Evolutionary conservation across 306 rosid genomes (phyloP).

Genomic region (Vicia villosa): DNA sequence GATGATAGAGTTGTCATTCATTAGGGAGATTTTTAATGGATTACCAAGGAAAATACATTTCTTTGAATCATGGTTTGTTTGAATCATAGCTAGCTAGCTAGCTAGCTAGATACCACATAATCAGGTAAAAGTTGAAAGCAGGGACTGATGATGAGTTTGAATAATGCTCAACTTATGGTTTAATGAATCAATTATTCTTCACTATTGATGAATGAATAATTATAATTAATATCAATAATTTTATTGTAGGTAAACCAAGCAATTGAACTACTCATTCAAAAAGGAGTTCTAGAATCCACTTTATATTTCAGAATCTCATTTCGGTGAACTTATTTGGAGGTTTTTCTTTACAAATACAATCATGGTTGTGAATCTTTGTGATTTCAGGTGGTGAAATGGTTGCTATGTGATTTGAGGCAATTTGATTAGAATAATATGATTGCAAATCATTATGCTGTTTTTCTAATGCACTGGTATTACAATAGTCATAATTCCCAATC

Average conservation of each 20-base stretch:
- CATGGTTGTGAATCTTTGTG: too few relatives aligned
- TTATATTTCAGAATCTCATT: conserved; percentile 86
- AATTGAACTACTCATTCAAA: conserved; percentile 83
- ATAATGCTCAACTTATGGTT: conserved; percentile 13
- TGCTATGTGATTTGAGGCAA: too few relatives aligned
- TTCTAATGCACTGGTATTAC: too few relatives aligned
- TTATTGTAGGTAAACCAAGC: conserved; percentile 87
- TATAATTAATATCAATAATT: conserved; percentile 32
- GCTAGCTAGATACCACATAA: not conserved
- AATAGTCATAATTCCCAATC: conserved; percentile 5
- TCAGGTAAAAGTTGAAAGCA: conserved; percentile 13
- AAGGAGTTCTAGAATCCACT: conserved; percentile 97
- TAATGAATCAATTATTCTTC: not conserved
- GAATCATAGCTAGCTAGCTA: too few relatives aligned
- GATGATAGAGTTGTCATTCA: too few relatives aligned
- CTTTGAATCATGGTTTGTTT: too few relatives aligned
- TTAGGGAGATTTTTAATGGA: too few relatives aligned
- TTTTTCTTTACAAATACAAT: conserved; percentile 12
- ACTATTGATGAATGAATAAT: conserved; percentile 31
- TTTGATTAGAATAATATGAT: too few relatives aligned
- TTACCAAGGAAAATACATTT: too few relatives aligned
- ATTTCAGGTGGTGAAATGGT: too few relatives aligned
- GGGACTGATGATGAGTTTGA: not conserved
- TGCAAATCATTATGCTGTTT: too few relatives aligned
- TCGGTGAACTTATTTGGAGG: conserved; percentile 66